Conservation (phyloP, 148 eudicot species). For the Rhododendron molle region DNA sequence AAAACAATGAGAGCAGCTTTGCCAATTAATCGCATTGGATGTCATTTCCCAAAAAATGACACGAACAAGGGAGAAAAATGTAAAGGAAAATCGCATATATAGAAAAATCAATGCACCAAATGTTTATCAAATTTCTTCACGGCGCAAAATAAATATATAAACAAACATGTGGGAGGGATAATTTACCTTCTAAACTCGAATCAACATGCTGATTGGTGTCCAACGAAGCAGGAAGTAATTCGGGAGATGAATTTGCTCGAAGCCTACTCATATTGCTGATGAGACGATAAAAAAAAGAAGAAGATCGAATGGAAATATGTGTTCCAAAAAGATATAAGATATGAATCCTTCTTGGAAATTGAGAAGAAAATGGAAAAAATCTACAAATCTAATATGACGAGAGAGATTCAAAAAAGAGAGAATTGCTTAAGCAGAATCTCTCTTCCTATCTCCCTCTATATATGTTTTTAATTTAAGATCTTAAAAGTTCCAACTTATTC, state of each 20-base stretch:
- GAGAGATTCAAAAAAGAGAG: conserved; percentile 36
- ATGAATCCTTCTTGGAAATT: background rate
- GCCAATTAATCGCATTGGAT: background rate
- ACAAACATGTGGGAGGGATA: background rate
- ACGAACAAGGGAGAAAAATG: background rate
- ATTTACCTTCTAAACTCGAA: conserved; percentile 68
- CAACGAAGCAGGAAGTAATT: conserved; percentile 29
- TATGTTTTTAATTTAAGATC: background rate
- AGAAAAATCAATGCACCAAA: background rate
- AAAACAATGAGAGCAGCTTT: background rate
- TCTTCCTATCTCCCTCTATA: background rate
- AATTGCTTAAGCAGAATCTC: conserved; percentile 19
- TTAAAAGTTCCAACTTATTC: background rate
- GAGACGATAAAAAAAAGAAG: background rate
- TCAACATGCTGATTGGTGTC: conserved; percentile 26
- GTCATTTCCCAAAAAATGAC: background rate
- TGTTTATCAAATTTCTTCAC: background rate
- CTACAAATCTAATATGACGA: conserved; percentile 1
- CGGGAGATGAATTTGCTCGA: conserved; percentile 57
- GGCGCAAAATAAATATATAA: background rate
- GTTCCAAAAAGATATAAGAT: no score
- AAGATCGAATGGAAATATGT: background rate
- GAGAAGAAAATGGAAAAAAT: background rate
- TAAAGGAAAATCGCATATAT: background rate
- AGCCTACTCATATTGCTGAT: conserved; percentile 34